Evolutionary conservation across 2,329 filamentous ascomycete genomes (phyloP).

Genomic region (Trichoderma breve): DNA sequence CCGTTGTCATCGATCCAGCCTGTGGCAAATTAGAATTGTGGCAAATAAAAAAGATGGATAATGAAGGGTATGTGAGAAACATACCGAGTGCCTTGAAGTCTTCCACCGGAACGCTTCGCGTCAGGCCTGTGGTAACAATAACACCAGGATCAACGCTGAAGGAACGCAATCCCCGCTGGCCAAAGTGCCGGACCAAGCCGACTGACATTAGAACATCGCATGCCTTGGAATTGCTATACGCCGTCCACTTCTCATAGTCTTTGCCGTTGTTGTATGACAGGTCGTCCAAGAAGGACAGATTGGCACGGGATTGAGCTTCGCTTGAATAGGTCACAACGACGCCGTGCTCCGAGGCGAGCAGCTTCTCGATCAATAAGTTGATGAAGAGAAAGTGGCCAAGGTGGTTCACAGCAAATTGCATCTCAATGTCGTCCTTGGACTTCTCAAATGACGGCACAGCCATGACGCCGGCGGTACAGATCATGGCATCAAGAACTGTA

Average conservation of each 20-base stretch:
- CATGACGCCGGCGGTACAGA: constrained; percentile 47
- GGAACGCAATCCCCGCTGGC: constrained; percentile 30
- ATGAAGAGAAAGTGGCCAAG: constrained; percentile 41
- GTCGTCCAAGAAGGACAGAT: neutral
- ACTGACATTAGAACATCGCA: constrained; percentile 22
- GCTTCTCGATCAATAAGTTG: constrained; percentile 36
- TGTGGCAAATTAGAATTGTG: neutral
- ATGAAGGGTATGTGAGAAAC: neutral
- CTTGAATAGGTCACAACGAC: constrained; percentile 43
- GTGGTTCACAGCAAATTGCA: constrained; percentile 37
- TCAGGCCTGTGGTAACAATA: constrained; percentile 29
- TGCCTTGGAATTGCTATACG: constrained; percentile 8
- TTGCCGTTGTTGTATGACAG: constrained; percentile 27
- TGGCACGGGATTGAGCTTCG: constrained; percentile 27
- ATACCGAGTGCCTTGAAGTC: neutral
- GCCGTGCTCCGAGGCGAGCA: constrained; percentile 26
- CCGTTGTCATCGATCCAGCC: constrained; percentile 4
- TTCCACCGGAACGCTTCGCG: neutral
- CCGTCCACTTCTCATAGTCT: constrained; percentile 31
- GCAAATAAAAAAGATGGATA: neutral
- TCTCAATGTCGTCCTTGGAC: constrained; percentile 40
- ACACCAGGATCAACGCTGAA: constrained; percentile 38
- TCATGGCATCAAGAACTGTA: constrained; percentile 34
- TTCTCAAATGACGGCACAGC: constrained; percentile 33
- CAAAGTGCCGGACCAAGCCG: constrained; percentile 33